Evolutionary conservation across 768 basidiomycete species (phyloP).

Genomic region (Tubosaeta sp.): DNA sequence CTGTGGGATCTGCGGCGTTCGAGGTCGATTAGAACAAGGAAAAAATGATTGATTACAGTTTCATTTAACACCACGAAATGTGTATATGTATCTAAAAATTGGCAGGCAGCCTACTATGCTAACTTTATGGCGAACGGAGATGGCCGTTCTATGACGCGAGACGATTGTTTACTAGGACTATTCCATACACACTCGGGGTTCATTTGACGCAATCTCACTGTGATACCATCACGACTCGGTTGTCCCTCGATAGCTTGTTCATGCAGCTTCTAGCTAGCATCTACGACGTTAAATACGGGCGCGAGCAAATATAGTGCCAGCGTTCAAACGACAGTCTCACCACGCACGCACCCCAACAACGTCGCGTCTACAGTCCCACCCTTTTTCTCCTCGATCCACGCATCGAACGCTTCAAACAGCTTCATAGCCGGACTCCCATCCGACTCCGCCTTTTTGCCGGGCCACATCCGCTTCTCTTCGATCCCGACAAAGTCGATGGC

Average conservation of each 20-base stretch:
- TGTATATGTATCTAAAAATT: too few relatives aligned
- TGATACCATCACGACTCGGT: too few relatives aligned
- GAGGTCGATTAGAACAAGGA: background rate
- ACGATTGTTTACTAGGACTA: too few relatives aligned
- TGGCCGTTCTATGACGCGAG: too few relatives aligned
- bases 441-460: constrained; percentile 52
- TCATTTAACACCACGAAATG: too few relatives aligned
- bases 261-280: background rate
- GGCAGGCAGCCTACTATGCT: too few relatives aligned
- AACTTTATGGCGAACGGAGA: too few relatives aligned
- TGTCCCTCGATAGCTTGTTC: background rate
- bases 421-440: constrained; percentile 58
- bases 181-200: too few relatives aligned
- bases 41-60: too few relatives aligned
- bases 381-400: constrained; percentile 64
- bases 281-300: background rate
- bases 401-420: constrained; percentile 71
- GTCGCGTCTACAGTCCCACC: constrained; percentile 63
- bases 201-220: too few relatives aligned
- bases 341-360: constrained; percentile 69
- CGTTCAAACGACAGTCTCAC: constrained; percentile 42
- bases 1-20: too few relatives aligned
- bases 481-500: constrained; percentile 76
- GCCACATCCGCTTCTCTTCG: constrained; percentile 83
- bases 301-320: background rate